Percentiles rank a stretch among this genome's conserved stretches.
Evolutionary conservation across 257 asterid genomes (phyloP).

Genomic region (Solanum etuberosum): DNA sequence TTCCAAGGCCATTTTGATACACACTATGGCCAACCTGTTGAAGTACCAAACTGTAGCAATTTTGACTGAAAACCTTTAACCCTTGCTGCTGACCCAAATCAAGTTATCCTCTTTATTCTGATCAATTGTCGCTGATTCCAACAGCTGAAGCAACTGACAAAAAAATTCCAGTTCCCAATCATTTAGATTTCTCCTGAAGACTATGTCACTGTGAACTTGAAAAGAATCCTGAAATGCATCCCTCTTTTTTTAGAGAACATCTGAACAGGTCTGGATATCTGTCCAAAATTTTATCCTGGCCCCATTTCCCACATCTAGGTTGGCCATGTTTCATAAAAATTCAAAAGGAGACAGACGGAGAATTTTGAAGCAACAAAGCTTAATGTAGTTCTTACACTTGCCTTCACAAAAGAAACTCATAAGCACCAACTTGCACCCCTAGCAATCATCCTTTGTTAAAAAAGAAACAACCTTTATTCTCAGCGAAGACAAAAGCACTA

Average conservation of each 20-base stretch:
- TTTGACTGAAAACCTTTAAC: neutral
- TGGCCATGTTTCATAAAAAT: neutral
- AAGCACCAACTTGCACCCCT: neutral
- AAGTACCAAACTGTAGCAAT: neutral
- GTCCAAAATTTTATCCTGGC: neutral
- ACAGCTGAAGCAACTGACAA: neutral
- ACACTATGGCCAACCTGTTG: neutral
- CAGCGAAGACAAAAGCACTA: neutral
- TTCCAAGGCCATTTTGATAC: neutral
- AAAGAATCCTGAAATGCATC: neutral
- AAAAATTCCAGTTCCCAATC: neutral
- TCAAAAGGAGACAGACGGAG: neutral
- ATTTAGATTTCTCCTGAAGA: neutral
- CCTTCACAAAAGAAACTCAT: neutral
- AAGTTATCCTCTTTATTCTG: neutral
- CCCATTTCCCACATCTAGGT: neutral
- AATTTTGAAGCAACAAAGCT: neutral
- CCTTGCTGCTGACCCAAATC: neutral
- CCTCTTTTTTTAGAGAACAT: neutral
- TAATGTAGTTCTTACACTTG: neutral
- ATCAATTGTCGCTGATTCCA: neutral
- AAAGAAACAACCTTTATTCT: neutral
- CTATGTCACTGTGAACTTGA: neutral
- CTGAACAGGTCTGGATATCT: neutral
- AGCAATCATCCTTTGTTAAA: neutral